Conservation (phyloP, 108 stramenopile genomes). For the Schizochytrium sp. region DNA sequence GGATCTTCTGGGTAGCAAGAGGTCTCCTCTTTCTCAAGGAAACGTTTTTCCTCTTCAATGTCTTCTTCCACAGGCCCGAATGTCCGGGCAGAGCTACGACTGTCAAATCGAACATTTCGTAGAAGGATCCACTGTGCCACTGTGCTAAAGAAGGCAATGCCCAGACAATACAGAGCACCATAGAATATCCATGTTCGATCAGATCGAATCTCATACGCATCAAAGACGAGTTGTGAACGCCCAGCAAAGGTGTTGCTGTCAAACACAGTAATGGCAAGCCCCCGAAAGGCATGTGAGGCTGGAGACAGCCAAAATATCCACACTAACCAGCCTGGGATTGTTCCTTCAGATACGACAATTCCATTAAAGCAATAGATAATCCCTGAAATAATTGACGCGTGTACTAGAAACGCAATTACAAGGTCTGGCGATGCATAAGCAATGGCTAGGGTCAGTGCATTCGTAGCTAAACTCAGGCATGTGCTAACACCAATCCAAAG, state of each 20-base stretch:
- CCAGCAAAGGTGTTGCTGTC: constrained; percentile 68
- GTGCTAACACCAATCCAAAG: not conserved
- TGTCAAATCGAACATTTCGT: not conserved
- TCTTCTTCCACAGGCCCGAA: no score
- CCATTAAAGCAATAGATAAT: constrained; percentile 71
- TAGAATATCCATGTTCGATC: constrained; percentile 38
- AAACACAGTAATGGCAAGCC: constrained; percentile 59
- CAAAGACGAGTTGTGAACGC: constrained; percentile 62
- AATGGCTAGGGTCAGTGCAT: constrained; percentile 50
- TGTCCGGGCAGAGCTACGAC: no score
- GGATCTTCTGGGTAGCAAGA: no score
- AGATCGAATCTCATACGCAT: constrained; percentile 62
- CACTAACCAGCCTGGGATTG: not conserved
- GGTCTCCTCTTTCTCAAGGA: not conserved
- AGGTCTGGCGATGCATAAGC: constrained; percentile 65
- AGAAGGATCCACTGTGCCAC: not conserved
- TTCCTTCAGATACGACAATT: constrained; percentile 64
- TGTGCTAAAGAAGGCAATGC: not conserved
- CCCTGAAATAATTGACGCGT: constrained; percentile 63
- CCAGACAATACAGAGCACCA: not conserved
- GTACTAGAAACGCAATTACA: constrained; percentile 64
- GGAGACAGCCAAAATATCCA: constrained; percentile 55
- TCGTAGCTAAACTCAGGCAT: not conserved
- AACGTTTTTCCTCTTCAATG: not conserved
- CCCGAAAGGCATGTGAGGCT: not conserved